Conservation (phyloP, 139 green algal genomes). For the Chlamydomonas sp. region DNA sequence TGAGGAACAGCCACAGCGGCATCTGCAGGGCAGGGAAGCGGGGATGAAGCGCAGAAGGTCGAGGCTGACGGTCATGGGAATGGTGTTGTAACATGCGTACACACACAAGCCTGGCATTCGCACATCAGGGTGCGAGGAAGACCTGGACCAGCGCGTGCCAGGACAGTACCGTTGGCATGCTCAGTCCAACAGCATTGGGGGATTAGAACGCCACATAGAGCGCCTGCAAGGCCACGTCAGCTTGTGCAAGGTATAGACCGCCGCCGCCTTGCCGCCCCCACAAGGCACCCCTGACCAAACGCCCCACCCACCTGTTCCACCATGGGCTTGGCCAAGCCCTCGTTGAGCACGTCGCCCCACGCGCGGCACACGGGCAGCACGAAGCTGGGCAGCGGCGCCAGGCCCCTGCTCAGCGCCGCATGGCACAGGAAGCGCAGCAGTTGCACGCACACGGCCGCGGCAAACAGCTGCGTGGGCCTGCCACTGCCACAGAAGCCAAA, state of each 20-base stretch:
- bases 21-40: not conserved
- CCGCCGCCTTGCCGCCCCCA: no score
- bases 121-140: no score
- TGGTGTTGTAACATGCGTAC: no score
- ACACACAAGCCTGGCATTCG: no score
- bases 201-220: no score
- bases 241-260: no score
- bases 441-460: not conserved
- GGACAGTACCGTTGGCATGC: no score
- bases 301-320: conserved; percentile 14
- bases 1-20: conserved; percentile 16
- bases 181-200: no score
- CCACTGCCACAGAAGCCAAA: not conserved
- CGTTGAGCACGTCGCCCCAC: conserved; percentile 23
- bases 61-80: no score
- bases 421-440: conserved; percentile 5
- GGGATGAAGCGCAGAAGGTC: not conserved
- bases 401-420: not conserved
- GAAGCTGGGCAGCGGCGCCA: conserved; percentile 28
- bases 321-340: conserved; percentile 20
- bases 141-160: no score
- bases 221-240: no score
- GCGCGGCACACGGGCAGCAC: conserved; percentile 16
- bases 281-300: no score
- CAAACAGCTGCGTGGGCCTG: not conserved